Base-by-base conservation (phyloP, 805 yeast genomes). In the Pichia californica region DNA sequence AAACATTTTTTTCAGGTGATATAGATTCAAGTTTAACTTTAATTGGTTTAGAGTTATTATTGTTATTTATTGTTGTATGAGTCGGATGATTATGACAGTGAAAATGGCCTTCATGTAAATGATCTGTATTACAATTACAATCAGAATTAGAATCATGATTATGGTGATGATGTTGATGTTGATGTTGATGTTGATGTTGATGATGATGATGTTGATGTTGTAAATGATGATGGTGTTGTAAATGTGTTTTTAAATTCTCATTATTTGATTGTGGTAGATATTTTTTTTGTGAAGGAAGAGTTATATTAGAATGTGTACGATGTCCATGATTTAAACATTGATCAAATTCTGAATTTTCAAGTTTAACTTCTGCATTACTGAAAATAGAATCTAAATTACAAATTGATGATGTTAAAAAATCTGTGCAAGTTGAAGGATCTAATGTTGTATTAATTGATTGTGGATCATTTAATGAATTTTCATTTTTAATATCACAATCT, bases 151-250 rank as follows among this genome's bases (percentile, higher is more conserved):
- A 18, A 32, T 32, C 21, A 9, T 23, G 25, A 9, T 23, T 23
- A 23, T 9, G 25, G 9, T 26, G 14, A 27, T 59, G 61, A 45
- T 65, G 70, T 53, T 67, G 70, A 41, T 64, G 69, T 43, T 69
- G 71, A 18, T 58, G 54, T 14, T 54, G 55, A 9, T 23, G 25
- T 7, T 23, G 6, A 23, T 9, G 25, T 7, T 26, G 14, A 27
- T 59, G 61, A 45, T 65, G 70, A 53, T 67, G 70, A 41, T 64
- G 69, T 43, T 69, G 71, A 18, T 58, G 54, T 14, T 54, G 55
- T 5, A 56, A 29, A 29, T 40, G 43, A 14, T 21, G 23, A 31
- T 47, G 49, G 34, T 47, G 31, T 19, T 33, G 29, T 19, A 38
- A 19, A n/a, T 35, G 38, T 21, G 38, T 1, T 36, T 36, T 36